Evolutionary conservation across 2,329 filamentous ascomycete species (phyloP).

Genomic region (Diplodia corticola): DNA sequence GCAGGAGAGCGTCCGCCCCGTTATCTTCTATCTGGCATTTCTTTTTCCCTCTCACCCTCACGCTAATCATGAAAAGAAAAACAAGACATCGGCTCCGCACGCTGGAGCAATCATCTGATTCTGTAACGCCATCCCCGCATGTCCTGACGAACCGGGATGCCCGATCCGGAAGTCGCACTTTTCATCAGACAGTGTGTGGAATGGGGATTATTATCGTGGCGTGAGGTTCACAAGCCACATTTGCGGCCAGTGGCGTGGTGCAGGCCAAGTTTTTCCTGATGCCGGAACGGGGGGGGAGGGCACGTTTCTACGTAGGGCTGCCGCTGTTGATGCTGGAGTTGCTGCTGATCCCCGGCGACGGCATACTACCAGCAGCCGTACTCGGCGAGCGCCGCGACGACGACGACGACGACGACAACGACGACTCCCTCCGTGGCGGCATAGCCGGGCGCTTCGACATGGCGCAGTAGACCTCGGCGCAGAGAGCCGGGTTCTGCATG

Average conservation of each 20-base stretch:
- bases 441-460: constrained; percentile 11
- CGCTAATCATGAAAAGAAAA: neutral
- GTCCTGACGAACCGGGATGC: neutral
- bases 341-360: neutral
- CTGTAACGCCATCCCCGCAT: neutral
- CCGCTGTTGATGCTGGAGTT: neutral
- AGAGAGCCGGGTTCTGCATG: constrained; percentile 18
- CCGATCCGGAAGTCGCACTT: neutral
- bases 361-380: neutral
- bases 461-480: constrained; percentile 21
- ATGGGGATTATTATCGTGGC: neutral
- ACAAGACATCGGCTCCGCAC: neutral
- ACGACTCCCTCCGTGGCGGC: neutral
- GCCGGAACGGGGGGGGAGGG: too few relatives aligned
- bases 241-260: neutral
- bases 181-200: neutral
- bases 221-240: constrained; percentile 1
- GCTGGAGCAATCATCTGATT: neutral
- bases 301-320: constrained; percentile 4
- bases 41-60: neutral
- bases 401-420: too few relatives aligned
- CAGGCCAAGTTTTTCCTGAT: neutral
- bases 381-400: too few relatives aligned
- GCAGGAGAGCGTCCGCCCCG: neutral
- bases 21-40: neutral